Conservation (phyloP, 805 yeast genomes). For the Candida methanosorbosa region DNA sequence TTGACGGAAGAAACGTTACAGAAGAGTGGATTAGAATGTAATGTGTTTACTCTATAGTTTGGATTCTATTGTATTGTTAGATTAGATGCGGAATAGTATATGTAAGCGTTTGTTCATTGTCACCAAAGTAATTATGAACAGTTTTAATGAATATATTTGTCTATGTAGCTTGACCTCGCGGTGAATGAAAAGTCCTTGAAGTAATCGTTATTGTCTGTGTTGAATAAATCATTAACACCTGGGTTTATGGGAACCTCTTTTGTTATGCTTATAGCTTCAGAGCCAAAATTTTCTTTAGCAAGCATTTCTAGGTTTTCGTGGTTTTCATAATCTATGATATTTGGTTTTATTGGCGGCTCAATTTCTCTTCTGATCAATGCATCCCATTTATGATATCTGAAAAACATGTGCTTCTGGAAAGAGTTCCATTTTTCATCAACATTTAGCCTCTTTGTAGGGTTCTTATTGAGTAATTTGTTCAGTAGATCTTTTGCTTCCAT, state of each 20-base stretch:
- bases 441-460: conserved; percentile 53
- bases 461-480: conserved; percentile 55
- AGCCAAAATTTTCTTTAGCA: too few relatives aligned
- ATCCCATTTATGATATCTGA: conserved; percentile 65
- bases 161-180: conserved; percentile 30
- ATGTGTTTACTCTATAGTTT: conserved; percentile 37
- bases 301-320: background rate
- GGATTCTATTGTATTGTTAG: too few relatives aligned
- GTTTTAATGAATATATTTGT: conserved; percentile 10
- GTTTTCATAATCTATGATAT: too few relatives aligned
- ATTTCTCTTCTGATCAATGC: conserved; percentile 38
- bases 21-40: conserved; percentile 24
- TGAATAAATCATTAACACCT: too few relatives aligned
- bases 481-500: conserved; percentile 71
- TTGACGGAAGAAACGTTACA: conserved; percentile 47
- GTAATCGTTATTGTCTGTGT: conserved; percentile 6
- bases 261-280: too few relatives aligned
- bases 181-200: conserved; percentile 38
- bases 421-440: conserved; percentile 42
- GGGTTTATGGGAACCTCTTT: too few relatives aligned
- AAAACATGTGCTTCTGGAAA: conserved; percentile 58
- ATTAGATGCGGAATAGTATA: too few relatives aligned
- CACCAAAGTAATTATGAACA: background rate
- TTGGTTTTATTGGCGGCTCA: conserved; percentile 68
- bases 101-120: too few relatives aligned